These are phyloP conservation scores for Fusarium albidum DNA, from an alignment of 2,329 filamentous ascomycete genomes.

Conservation along the genomic window DNA sequence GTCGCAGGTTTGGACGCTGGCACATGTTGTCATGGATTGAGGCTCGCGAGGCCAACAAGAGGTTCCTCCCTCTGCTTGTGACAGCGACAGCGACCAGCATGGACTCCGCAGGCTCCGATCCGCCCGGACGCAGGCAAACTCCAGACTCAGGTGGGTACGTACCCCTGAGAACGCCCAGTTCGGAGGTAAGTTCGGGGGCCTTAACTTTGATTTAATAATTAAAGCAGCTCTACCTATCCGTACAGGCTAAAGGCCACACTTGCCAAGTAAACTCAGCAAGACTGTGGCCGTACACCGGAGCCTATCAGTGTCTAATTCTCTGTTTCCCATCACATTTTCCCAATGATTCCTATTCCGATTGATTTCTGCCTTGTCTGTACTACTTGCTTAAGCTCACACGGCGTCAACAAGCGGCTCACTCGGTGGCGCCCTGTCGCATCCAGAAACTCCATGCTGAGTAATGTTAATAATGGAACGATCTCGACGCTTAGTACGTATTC, in stretches of 20 bases:
- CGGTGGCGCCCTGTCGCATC: not conserved
- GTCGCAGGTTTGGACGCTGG: slow-evolving; percentile 7
- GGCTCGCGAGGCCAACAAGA: not conserved
- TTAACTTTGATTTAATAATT: too few relatives aligned
- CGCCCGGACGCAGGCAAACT: not conserved
- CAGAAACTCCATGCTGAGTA: slow-evolving; percentile 7
- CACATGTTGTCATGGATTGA: slow-evolving; percentile 22
- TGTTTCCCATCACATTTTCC: slow-evolving; percentile 29
- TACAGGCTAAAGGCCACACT: not conserved
- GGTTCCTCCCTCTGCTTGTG: slow-evolving; percentile 1
- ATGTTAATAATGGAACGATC: slow-evolving; percentile 9
- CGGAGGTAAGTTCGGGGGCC: slow-evolving; percentile 3
- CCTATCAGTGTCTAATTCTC: not conserved
- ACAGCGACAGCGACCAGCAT: not conserved
- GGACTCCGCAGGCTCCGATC: too few relatives aligned
- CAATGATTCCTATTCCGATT: slow-evolving; percentile 10
- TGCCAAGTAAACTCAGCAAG: not conserved
- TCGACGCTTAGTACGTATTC: too few relatives aligned
- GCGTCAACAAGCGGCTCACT: not conserved
- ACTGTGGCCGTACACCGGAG: not conserved
- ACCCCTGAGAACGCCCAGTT: slow-evolving; percentile 22
- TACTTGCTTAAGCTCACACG: slow-evolving; percentile 1
- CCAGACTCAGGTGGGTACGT: slow-evolving; percentile 15
- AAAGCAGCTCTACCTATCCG: too few relatives aligned
- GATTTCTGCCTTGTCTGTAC: not conserved